Conservation (phyloP, 164 flowering plant species). For the Nymphaea colorata region DNA sequence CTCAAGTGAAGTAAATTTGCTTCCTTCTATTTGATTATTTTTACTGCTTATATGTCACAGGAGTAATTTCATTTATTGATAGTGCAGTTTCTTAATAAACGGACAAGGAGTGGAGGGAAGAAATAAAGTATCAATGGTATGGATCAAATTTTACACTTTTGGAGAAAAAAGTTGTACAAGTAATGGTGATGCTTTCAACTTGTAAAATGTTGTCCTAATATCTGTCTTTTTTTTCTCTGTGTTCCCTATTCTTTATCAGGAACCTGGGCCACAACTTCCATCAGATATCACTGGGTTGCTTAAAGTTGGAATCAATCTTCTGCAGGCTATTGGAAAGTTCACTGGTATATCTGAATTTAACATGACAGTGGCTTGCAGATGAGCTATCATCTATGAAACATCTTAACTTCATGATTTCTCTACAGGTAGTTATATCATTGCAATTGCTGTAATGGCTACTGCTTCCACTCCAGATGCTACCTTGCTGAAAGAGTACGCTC, state of each 20-base stretch:
- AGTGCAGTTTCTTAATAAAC: slow-evolving; percentile 70
- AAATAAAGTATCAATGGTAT: slow-evolving; percentile 41
- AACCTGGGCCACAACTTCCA: slow-evolving; percentile 74
- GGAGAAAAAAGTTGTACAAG: not conserved
- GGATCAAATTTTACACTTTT: slow-evolving; percentile 13
- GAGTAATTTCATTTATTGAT: slow-evolving; percentile 5
- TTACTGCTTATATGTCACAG: not conserved
- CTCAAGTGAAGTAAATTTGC: slow-evolving; percentile 53
- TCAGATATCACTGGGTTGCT: slow-evolving; percentile 50
- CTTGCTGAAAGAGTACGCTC: slow-evolving; percentile 47
- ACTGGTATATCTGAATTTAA: slow-evolving; percentile 32
- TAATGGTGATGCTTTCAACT: not conserved
- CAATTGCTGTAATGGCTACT: slow-evolving; percentile 45
- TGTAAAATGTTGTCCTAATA: not conserved
- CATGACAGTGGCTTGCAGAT: not conserved
- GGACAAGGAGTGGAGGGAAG: slow-evolving; percentile 67
- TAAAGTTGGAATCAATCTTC: slow-evolving; percentile 72
- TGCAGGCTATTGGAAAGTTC: slow-evolving; percentile 81
- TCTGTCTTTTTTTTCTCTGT: not conserved
- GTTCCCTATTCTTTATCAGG: slow-evolving; percentile 28
- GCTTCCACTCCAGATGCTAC: slow-evolving; percentile 21
- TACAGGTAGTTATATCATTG: slow-evolving; percentile 53
- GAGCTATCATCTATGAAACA: not conserved
- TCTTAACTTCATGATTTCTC: slow-evolving; percentile 7
- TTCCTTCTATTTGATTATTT: slow-evolving; percentile 1